phyloP scores from a whole-genome alignment of 768 basidiomycete genomes.

The Suillus americanus region DNA sequence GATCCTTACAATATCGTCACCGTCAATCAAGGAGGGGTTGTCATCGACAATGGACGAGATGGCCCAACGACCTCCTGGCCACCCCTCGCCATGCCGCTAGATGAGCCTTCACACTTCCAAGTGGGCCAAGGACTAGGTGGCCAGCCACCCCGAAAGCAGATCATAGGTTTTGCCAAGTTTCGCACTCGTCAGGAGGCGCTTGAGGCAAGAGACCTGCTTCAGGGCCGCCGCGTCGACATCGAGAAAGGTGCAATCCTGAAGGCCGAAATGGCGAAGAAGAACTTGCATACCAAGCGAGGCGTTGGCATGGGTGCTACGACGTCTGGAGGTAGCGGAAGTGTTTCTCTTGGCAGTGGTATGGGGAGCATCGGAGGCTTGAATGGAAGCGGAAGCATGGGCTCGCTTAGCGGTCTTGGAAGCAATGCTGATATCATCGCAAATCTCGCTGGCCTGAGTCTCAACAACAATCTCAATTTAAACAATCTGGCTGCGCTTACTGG shows the following conservation, averaged over 20 bases:
- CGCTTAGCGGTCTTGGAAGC: constrained; percentile 25
- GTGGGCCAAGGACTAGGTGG: constrained; percentile 23
- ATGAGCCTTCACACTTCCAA: constrained; percentile 34
- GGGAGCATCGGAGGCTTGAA: constrained; percentile 23
- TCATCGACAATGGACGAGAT: constrained; percentile 77
- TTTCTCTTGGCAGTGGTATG: constrained; percentile 27
- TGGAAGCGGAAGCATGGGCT: constrained; percentile 27
- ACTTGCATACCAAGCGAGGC: constrained; percentile 91
- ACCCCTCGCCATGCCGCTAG: constrained; percentile 32
- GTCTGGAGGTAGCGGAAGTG: constrained; percentile 26
- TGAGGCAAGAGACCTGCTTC: constrained; percentile 82
- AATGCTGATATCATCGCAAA: constrained; percentile 28
- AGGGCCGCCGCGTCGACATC: constrained; percentile 87
- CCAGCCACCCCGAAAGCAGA: constrained; percentile 81
- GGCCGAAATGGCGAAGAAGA: constrained; percentile 99
- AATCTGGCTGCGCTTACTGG: constrained; percentile 24
- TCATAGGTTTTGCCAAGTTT: constrained; percentile 98
- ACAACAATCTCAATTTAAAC: constrained; percentile 26
- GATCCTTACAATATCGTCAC: constrained; percentile 86
- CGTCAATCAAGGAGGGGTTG: constrained; percentile 78
- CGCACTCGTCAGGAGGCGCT: constrained; percentile 83
- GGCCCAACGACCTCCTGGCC: constrained; percentile 74
- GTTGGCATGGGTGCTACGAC: constrained; percentile 60
- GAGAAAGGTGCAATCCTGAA: constrained; percentile 92
- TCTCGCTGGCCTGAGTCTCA: constrained; percentile 31